Conservation (phyloP, 2,329 filamentous ascomycete species). For the Venturia pyrina region DNA sequence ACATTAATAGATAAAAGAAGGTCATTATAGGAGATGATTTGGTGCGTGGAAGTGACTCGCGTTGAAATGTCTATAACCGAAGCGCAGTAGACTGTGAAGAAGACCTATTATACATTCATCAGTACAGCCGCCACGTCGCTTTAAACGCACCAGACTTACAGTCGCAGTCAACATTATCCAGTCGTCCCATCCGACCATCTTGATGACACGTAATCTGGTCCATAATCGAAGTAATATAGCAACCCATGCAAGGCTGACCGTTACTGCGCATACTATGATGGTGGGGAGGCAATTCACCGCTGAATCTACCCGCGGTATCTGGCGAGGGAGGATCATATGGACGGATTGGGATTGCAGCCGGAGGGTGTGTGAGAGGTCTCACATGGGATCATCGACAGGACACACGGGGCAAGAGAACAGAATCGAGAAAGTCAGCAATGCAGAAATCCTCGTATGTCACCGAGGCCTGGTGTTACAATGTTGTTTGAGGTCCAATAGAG, state of each 20-base stretch:
- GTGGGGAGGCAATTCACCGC: constrained; percentile 3
- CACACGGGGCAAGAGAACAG: not conserved
- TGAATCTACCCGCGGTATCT: not conserved
- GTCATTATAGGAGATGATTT: not conserved
- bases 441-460: not conserved
- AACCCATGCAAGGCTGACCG: not conserved
- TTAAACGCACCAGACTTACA: not conserved
- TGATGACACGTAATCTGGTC: not conserved
- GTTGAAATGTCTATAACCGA: not conserved
- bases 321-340: not conserved
- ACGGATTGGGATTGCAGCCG: not conserved
- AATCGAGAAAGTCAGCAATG: not conserved
- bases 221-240: not conserved
- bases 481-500: not conserved
- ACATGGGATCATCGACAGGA: not conserved
- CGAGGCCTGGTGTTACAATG: not conserved
- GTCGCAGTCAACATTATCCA: constrained; percentile 4
- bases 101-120: not conserved
- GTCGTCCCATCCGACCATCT: constrained; percentile 5
- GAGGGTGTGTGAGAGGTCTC: not conserved
- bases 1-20: not conserved
- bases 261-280: not conserved
- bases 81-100: not conserved
- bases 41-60: not conserved
- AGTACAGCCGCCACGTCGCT: not conserved